These are phyloP conservation scores for Acorus calamus DNA, from an alignment of 106 monocot species.

Conservation along the genomic window DNA sequence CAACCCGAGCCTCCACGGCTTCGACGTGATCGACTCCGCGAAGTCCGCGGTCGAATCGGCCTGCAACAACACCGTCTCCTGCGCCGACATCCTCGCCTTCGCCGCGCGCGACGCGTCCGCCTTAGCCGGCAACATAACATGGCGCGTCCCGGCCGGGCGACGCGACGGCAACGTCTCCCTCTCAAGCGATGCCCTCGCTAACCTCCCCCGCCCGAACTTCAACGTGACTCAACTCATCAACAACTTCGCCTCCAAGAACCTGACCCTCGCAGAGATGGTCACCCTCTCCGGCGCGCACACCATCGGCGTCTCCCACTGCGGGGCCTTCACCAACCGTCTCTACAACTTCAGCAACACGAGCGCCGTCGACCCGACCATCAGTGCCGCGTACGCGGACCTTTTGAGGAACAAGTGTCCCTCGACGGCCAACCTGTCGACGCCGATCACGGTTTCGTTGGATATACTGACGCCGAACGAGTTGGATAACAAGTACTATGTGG, in stretches of 20 bases:
- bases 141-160: constrained; percentile 20
- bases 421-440: neutral
- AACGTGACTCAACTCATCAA: constrained; percentile 5
- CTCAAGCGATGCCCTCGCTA: neutral
- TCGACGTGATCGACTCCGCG: constrained; percentile 21
- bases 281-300: constrained; percentile 17
- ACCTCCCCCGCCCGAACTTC: constrained; percentile 12
- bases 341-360: neutral
- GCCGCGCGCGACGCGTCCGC: constrained; percentile 20
- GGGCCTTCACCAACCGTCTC: constrained; percentile 1
- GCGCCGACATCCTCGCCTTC: constrained; percentile 45
- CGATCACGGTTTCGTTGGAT: constrained; percentile 17
- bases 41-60: constrained; percentile 14
- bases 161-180: constrained; percentile 18
- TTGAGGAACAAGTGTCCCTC: constrained; percentile 1
- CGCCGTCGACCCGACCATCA: neutral
- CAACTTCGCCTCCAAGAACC: constrained; percentile 7
- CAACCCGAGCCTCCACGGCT: constrained; percentile 11
- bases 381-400: neutral
- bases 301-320: constrained; percentile 6
- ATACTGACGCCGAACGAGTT: constrained; percentile 8
- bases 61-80: constrained; percentile 28
- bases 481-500: constrained; percentile 30
- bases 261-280: constrained; percentile 11
- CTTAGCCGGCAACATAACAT: constrained; percentile 17